Conservation (phyloP, 805 yeast species). For the Spathaspora sp. region DNA sequence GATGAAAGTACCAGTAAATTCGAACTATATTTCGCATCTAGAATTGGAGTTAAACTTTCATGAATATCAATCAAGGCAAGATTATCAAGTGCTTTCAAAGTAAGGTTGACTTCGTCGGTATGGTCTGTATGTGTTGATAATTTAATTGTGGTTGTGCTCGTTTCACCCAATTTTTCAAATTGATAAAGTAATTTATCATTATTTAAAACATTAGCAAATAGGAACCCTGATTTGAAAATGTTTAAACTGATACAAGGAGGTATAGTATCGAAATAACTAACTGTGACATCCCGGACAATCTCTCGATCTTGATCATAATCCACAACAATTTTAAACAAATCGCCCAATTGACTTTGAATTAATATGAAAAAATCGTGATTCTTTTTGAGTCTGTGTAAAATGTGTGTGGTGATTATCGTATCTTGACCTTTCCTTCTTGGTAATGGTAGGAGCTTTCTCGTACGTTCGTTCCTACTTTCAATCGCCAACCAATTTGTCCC, state of each 20-base stretch:
- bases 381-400: conserved; percentile 62
- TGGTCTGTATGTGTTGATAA: conserved; percentile 7
- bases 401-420: conserved; percentile 48
- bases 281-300: conserved; percentile 38
- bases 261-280: conserved; percentile 75
- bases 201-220: conserved; percentile 62
- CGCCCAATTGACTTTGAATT: conserved; percentile 71
- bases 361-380: conserved; percentile 56
- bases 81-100: conserved; percentile 45
- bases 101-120: neutral
- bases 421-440: conserved; percentile 44
- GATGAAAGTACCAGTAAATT: conserved; percentile 29
- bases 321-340: conserved; percentile 58
- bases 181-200: conserved; percentile 72
- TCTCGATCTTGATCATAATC: conserved; percentile 46
- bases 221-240: conserved; percentile 71
- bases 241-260: conserved; percentile 53
- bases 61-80: conserved; percentile 53
- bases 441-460: conserved; percentile 38
- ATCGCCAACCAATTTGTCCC: conserved; percentile 38
- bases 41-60: conserved; percentile 51
- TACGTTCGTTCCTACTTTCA: neutral
- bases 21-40: conserved; percentile 12
- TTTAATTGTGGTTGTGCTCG: conserved; percentile 9
- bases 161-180: conserved; percentile 67